Percentiles rank a stretch among this genome's conserved stretches.
Conservation (phyloP, 2,329 filamentous ascomycete genomes). For the Coniochaeta prunicola region DNA sequence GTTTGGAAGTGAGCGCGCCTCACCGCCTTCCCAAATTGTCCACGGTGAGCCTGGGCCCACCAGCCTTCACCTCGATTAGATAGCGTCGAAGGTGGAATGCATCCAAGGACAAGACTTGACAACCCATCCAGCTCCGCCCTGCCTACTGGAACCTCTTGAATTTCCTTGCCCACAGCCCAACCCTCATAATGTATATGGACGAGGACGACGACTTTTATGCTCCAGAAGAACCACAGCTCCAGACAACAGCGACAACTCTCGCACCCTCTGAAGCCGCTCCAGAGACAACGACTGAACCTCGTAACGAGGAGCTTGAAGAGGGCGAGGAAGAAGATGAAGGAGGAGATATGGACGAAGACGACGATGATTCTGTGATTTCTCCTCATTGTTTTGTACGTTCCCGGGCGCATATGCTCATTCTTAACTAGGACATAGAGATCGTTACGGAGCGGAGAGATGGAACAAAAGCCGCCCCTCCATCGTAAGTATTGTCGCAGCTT, state of each 20-base stretch:
- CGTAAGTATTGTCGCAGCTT: slow-evolving; percentile 33
- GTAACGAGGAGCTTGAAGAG: slow-evolving; percentile 51
- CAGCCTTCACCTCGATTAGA: background rate
- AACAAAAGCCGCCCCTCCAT: slow-evolving; percentile 49
- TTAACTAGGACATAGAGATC: slow-evolving; percentile 55
- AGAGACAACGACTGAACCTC: slow-evolving; percentile 24
- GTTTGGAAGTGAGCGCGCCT: background rate
- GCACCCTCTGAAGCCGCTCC: slow-evolving; percentile 15
- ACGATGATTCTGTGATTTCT: slow-evolving; percentile 33
- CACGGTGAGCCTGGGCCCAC: background rate
- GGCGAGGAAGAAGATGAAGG: slow-evolving; percentile 58
- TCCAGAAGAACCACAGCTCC: slow-evolving; percentile 44
- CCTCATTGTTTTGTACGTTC: no score
- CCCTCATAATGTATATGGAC: slow-evolving; percentile 54
- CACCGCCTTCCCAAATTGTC: background rate
- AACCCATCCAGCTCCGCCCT: background rate
- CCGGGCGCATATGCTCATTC: background rate
- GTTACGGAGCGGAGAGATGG: slow-evolving; percentile 62
- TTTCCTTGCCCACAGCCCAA: background rate
- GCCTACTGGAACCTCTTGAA: background rate
- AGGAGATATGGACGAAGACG: slow-evolving; percentile 54
- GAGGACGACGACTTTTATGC: slow-evolving; percentile 63
- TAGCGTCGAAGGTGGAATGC: background rate
- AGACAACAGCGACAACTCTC: slow-evolving; percentile 6
- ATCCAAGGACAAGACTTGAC: no score